Evolutionary conservation across 1,284 basidiomycete species (phyloP).

Genomic region (Leccinum griseonigrum): DNA sequence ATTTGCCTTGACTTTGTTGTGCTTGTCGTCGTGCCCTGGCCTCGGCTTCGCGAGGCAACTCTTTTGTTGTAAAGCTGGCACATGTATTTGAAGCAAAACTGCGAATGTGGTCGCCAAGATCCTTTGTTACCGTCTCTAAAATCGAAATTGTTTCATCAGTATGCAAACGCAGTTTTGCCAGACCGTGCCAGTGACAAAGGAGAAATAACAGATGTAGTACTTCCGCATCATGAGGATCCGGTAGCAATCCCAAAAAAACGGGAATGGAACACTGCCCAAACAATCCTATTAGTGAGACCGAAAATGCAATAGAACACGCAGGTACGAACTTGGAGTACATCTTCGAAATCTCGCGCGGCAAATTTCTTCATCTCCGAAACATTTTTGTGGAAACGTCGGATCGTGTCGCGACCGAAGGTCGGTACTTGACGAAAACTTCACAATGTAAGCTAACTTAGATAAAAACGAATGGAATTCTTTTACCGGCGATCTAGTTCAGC

Average conservation of each 20-base stretch:
- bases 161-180: too few relatives aligned
- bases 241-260: not conserved
- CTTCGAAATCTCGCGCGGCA: not conserved
- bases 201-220: not conserved
- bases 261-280: not conserved
- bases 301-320: too few relatives aligned
- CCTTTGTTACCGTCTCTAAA: not conserved
- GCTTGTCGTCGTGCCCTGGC: not conserved
- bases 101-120: not conserved
- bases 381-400: not conserved
- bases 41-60: not conserved
- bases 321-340: not conserved
- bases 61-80: not conserved
- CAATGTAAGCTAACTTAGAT: not conserved
- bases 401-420: not conserved
- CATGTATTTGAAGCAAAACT: not conserved
- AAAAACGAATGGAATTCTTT: not conserved
- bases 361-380: not conserved
- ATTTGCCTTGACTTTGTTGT: not conserved
- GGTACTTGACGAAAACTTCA: not conserved
- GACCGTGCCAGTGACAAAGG: too few relatives aligned
- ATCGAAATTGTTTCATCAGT: too few relatives aligned
- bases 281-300: not conserved
- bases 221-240: not conserved
- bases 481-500: not conserved